Base-by-base conservation (phyloP, 371 early-diverging fungal species). In the Quaeritorhiza haematococci region DNA sequence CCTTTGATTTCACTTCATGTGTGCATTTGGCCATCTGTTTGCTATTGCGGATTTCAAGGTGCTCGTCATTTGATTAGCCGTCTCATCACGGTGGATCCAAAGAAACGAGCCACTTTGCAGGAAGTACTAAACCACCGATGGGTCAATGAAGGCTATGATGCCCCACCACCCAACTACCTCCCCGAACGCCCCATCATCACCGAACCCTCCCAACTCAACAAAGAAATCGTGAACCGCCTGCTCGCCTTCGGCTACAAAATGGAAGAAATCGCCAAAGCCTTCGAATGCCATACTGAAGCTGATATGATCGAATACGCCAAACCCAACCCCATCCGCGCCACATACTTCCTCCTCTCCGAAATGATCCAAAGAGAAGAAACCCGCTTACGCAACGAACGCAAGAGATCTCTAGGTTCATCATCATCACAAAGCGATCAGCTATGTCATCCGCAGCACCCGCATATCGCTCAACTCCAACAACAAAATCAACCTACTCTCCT, bases 71-170 rank as follows among this genome's bases (percentile, higher is more conserved):
- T 81, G 27, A 79, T 81, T 28, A 26, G 57, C 33, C 69, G 82
- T 28, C 60, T 79, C 27, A 74, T 81, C 28, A 73, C 73, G 4
- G 76, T 76, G 17, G 76, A 81, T 56, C 80, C 82, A 2, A 62
- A 68, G 30, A 55, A 66, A 46, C 68, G 82, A 10, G 82, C 82
- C 1, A 78, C 78, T 2, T 62, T 81, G 27, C 55, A 51, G 33
- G 82, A 81, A 54, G 71, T 78, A n/a, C 59, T 74, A n/a, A 21
- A 32, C 29, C 79, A 81, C 53, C 66, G 62, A 3, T 80, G 81
- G 81, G 73, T 78, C 7, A 75, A 71, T 46, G 73, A 75, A 15
- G 79, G 75, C 2, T 80, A 75, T 58, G 57, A 56, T 6, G 17
- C 38, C 32, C 64, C 69, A 17, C 75, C 75, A 3, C 68, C 62